phyloP scores from a whole-genome alignment of 2,329 filamentous ascomycete genomes.

The Trichoderma oligosporum region DNA sequence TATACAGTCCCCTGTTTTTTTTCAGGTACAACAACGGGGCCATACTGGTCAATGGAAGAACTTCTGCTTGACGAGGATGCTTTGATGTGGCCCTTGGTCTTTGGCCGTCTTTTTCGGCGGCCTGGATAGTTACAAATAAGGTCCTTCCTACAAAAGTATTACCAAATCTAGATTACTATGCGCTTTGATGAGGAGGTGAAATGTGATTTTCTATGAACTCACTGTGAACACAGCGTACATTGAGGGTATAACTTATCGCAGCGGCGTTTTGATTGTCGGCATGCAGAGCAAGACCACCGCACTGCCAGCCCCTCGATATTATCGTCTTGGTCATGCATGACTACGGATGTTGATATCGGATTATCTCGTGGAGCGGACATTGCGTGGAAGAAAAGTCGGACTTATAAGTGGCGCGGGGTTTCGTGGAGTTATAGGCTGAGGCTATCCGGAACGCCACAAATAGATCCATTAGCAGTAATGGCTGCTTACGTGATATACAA shows the following conservation, averaged over 20 bases:
- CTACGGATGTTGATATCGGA: background rate
- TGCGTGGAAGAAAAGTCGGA: background rate
- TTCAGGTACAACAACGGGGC: background rate
- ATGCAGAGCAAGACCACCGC: slow-evolving; percentile 13
- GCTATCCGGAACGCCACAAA: no score
- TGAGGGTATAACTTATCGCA: slow-evolving; percentile 16
- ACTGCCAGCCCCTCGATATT: background rate
- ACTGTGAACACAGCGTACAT: slow-evolving; percentile 17
- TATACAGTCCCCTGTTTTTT: background rate
- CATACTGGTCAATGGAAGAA: background rate
- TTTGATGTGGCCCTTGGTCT: background rate
- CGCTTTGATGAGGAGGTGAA: background rate
- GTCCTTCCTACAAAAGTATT: background rate
- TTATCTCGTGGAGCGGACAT: background rate
- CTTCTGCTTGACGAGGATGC: background rate
- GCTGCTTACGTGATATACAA: no score
- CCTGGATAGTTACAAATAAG: slow-evolving; percentile 16
- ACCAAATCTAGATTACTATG: background rate
- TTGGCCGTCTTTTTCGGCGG: slow-evolving; percentile 11
- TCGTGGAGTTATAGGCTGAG: slow-evolving; percentile 3
- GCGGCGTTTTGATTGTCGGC: slow-evolving; percentile 17
- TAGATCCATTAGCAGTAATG: no score
- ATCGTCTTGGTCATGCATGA: background rate
- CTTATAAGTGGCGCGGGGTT: slow-evolving; percentile 7
- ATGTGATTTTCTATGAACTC: background rate